phyloP scores from a whole-genome alignment of 2,329 filamentous ascomycete species.

The Epichloe gansuensis region DNA sequence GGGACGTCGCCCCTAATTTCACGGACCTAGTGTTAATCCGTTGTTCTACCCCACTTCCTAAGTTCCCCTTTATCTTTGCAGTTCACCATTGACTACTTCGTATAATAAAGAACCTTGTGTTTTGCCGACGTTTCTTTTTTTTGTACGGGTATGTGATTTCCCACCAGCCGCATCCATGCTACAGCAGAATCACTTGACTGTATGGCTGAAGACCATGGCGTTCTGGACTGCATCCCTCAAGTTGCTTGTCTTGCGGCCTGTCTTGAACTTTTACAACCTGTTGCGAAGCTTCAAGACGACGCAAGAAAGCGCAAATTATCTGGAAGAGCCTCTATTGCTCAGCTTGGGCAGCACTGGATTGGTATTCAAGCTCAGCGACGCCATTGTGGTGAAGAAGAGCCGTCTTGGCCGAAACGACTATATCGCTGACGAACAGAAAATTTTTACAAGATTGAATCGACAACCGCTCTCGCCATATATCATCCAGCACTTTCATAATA shows the following conservation, averaged over 20 bases:
- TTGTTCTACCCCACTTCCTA: too few species aligned
- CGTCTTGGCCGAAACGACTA: slow-evolving; percentile 3
- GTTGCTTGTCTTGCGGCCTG: not conserved
- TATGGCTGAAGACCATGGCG: not conserved
- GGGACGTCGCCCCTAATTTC: too few species aligned
- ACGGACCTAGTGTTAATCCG: too few species aligned
- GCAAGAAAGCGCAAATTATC: not conserved
- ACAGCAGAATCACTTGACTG: not conserved
- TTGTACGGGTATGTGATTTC: too few species aligned
- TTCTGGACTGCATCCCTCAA: not conserved
- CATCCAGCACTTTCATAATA: slow-evolving; percentile 4
- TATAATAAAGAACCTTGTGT: too few species aligned
- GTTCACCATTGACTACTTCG: too few species aligned
- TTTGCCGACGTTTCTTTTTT: too few species aligned
- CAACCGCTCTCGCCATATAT: slow-evolving; percentile 8
- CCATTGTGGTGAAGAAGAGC: slow-evolving; percentile 7
- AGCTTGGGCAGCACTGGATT: slow-evolving; percentile 7
- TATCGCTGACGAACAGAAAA: slow-evolving; percentile 2
- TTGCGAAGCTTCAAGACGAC: not conserved
- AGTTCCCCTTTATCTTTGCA: too few species aligned
- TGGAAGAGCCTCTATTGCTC: slow-evolving; percentile 2
- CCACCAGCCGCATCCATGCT: too few species aligned
- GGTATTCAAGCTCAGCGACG: slow-evolving; percentile 5
- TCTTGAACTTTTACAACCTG: not conserved
- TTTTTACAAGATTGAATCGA: slow-evolving; percentile 5